Evolutionary conservation across 2,329 filamentous ascomycete genomes (phyloP).

Genomic region (Emergomyces pasteurianus): DNA sequence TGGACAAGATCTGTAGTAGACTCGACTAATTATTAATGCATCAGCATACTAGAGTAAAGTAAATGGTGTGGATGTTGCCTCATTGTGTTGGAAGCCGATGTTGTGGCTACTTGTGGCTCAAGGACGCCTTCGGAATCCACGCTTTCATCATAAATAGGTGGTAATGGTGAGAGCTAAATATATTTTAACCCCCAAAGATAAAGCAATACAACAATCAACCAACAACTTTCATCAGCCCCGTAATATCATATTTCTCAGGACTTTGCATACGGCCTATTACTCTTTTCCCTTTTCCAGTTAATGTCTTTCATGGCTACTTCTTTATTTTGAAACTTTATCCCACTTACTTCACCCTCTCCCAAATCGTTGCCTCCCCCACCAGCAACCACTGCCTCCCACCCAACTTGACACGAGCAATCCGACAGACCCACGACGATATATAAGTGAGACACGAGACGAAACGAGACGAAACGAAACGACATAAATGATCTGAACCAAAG

Average conservation of each 20-base stretch:
- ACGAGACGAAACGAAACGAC: background rate
- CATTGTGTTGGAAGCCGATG: too few species aligned
- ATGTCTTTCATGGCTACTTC: background rate
- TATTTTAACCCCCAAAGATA: too few species aligned
- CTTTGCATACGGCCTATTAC: background rate
- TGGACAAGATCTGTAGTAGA: background rate
- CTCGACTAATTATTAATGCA: background rate
- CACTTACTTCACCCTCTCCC: background rate
- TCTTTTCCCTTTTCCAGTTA: background rate
- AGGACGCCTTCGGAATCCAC: background rate
- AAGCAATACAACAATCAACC: background rate
- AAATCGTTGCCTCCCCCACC: background rate
- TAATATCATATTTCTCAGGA: background rate
- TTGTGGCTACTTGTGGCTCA: background rate
- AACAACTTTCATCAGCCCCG: conserved; percentile 1
- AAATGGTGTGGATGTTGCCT: background rate
- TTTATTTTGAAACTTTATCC: background rate
- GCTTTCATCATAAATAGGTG: background rate
- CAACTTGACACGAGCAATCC: background rate
- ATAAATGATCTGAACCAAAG: background rate
- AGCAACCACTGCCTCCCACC: background rate
- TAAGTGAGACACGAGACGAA: too few species aligned
- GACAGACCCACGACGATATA: background rate
- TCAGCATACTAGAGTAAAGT: background rate
- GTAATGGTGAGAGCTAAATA: background rate